Base-by-base conservation (phyloP, 352 stramenopile genomes). In the Nothophytophthora sp. region DNA sequence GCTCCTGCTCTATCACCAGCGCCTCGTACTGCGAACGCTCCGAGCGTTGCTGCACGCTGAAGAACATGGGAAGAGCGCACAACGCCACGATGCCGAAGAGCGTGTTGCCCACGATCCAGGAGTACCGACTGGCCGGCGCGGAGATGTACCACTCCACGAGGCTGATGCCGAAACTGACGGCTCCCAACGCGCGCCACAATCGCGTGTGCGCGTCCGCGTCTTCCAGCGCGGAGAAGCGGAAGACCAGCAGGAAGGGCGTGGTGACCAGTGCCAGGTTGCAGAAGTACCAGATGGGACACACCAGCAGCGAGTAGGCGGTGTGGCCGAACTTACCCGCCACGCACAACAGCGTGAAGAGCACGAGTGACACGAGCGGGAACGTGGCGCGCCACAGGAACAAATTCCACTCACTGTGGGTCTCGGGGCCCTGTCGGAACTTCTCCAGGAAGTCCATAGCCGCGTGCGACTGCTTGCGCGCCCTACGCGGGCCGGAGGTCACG, bases 351-450 rank as follows among this genome's bases (percentile, higher is more conserved):
- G 76, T 90, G 38, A 86, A 80, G 36, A 90, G 43, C 61, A 92
- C 62, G n/a, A 95, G 78, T 51, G 82, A 73, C 40, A 89, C 61
- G 52, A 92, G 67, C 4, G 84, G 84, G 55, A 95, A 92, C 11
- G 81, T 89, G 35, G 87, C 74, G 53, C 82, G 80, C 84, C 84
- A 95, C 13, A 89, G 55, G 10, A 91, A 48, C 35, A 95, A 35
- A 42, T 92, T 90, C 80, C 84, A 90, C 52, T 92, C 84, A 63
- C 74, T 93, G 28, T 93, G 77, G 2, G 67, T 81, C 47, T 87
- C 80, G 0, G 82, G 82, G 0, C 79, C 82, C 5, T 81, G 76
- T 8, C 76, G 73, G 53, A 90, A 91, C 47, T 86, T 78, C 47
- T 90, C 76, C 27, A 93, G 63, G 44, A 91, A 74, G 46, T 73